Base-by-base conservation (phyloP, 78 protist genomes). In the Speleostelium caveatum region DNA sequence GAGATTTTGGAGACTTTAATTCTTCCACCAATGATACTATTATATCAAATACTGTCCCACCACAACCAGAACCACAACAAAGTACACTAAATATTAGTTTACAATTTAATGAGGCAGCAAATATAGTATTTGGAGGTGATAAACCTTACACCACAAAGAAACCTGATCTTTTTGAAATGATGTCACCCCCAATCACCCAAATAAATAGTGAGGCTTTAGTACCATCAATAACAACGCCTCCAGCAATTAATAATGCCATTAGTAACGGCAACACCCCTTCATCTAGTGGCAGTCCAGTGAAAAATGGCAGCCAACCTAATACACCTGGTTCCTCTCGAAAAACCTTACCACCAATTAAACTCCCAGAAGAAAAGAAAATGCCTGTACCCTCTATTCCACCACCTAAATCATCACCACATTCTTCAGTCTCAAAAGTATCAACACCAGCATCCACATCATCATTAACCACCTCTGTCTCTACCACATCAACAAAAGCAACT, bases 101-200 rank as follows among this genome's bases (percentile, higher is more conserved):
- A 21, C 76, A 78, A 53, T 78, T 76, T 76, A 76, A 76, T 24
- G 36, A 76, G 3, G 86, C 75, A 45, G 35, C 75, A 38, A 17
- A 42, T 22, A 38, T 33, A 22, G 86, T 63, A 21, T 76, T 76
- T 41, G 24, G 33, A 41, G 73, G 26, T 10, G 39, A 12, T 49
- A 76, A 32, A 3, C 12, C 49, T 6, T 60, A 3, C 12, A 28
- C 17, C 6, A 21, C 69, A 28, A 36, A 24, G 19, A 35, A 3
- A 41, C 7, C 19, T 6, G 71, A 51, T 75, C 22, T 39, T 17
- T 45, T 63, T 75, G 68, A 19, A 1, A 45, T 26, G 8, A 14
- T 36, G n/a, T 55, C 75, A 53, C 87, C 87, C 42, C 76, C 75
- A 42, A 53, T 78, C n/a, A 63, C 36, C 19, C 87, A 76, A 62